Conservation (phyloP, 371 early-diverging fungal species). For the Umbelopsis sp. region DNA sequence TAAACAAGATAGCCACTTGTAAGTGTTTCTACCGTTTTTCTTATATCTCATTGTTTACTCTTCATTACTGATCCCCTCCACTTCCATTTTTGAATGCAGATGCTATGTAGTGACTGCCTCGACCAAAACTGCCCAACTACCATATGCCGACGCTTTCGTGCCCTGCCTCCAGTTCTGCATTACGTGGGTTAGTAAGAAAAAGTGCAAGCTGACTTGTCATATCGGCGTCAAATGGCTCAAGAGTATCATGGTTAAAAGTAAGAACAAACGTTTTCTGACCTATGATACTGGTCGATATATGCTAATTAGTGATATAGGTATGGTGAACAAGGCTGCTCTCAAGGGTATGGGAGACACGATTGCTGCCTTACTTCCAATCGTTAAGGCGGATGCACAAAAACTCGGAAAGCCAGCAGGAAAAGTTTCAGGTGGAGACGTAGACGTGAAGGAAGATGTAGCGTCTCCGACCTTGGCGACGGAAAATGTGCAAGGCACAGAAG, state of each 20-base stretch:
- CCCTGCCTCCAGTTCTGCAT: conserved; percentile 63
- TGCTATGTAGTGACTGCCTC: conserved; percentile 48
- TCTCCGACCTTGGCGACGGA: not conserved
- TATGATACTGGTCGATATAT: not conserved
- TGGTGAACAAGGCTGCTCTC: conserved; percentile 47
- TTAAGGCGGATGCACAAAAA: conserved; percentile 28
- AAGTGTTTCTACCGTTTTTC: conserved; percentile 1
- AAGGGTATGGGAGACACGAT: conserved; percentile 49
- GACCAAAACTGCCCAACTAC: conserved; percentile 53
- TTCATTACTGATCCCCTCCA: not conserved
- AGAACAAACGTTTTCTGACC: not conserved
- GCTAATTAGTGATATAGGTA: conserved; percentile 26
- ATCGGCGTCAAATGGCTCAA: conserved; percentile 62
- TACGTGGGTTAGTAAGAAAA: conserved; percentile 45
- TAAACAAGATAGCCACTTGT: conserved; percentile 57
- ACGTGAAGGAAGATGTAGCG: not conserved
- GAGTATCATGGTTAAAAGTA: conserved; percentile 57
- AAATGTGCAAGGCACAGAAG: not conserved
- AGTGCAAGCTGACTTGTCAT: conserved; percentile 51
- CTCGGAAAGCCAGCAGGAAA: conserved; percentile 11
- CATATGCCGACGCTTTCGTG: conserved; percentile 65
- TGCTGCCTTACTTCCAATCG: conserved; percentile 32
- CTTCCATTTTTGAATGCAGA: conserved; percentile 24
- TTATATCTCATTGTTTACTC: not conserved
- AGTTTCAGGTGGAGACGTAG: not conserved